Percentiles rank a stretch among this genome's conserved stretches.
phyloP scores from a whole-genome alignment of 805 yeast species.

The Deakozyma indianensis region DNA sequence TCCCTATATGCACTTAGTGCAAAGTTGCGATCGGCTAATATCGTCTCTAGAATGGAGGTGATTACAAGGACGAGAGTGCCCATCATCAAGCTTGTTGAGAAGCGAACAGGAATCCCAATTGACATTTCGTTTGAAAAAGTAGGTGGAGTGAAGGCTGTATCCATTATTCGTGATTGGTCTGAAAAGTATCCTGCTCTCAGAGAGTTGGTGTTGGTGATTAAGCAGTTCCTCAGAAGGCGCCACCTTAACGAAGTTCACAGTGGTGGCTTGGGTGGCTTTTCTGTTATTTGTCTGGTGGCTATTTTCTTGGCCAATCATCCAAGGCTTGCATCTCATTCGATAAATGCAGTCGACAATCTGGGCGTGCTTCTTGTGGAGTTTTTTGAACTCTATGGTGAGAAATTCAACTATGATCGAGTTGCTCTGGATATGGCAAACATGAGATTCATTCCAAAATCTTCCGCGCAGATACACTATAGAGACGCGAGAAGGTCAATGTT shows the following conservation, averaged over 20 bases:
- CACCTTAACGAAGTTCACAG: slow-evolving; percentile 72
- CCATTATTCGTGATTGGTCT: slow-evolving; percentile 62
- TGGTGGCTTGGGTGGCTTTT: slow-evolving; percentile 92
- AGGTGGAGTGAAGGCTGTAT: slow-evolving; percentile 68
- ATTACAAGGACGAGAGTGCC: slow-evolving; percentile 89
- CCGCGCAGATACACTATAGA: slow-evolving; percentile 5
- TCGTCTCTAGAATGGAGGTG: slow-evolving; percentile 40
- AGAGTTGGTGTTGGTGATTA: slow-evolving; percentile 67
- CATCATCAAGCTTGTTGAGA: slow-evolving; percentile 79
- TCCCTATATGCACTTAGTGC: slow-evolving; percentile 64
- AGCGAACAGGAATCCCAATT: slow-evolving; percentile 52
- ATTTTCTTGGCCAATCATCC: slow-evolving; percentile 74
- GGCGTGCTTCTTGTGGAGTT: slow-evolving; percentile 84
- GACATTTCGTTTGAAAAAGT: slow-evolving; percentile 87
- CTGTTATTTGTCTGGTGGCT: slow-evolving; percentile 76
- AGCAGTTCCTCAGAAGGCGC: slow-evolving; percentile 71
- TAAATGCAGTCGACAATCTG: slow-evolving; percentile 56
- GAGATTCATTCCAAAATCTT: slow-evolving; percentile 43
- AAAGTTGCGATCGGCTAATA: slow-evolving; percentile 42
- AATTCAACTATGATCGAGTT: slow-evolving; percentile 72
- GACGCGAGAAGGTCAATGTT: neutral
- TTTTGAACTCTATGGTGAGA: slow-evolving; percentile 80
- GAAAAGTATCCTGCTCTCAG: slow-evolving; percentile 60
- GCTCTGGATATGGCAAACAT: slow-evolving; percentile 50
- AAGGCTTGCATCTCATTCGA: slow-evolving; percentile 48